Evolutionary conservation across 768 basidiomycete genomes (phyloP), one percentile per base, ranked within the genome.

Genomic region (Pleurotus cornucopiae): DNA sequence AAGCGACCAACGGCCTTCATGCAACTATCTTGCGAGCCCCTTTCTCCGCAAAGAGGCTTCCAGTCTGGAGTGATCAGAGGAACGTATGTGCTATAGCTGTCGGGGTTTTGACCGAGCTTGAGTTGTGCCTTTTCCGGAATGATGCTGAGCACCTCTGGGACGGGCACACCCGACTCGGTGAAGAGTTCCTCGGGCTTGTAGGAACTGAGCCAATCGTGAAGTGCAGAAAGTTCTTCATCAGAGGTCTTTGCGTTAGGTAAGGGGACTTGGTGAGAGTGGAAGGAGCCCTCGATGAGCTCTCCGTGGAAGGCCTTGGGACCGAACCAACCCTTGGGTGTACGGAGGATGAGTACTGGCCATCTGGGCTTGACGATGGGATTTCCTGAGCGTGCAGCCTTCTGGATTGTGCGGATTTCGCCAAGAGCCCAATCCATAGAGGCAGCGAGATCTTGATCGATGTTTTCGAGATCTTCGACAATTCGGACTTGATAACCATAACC

Each of bases 401-500:
- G 93, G 49, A 95, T 95, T 61, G 77, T 83, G 62, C 74, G 78
- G 58, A 91, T 90, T 69, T 91, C 85, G 6, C 63, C 70, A 9
- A 88, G 66, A 1, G 89, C 89, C 89, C 92, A 95, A 55, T 89
- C 84, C 74, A 96, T 79, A 16, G 88, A 84, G 1, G 82, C 86
- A 3, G 91, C 91, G 57, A 95, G 78, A 63, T 93, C 85, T 60
- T 81, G 79, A 69, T 95, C 88, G 57, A 94, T 81, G 64, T 81
- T 77, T 14, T 69, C 68, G 46, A 83, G 67, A 60, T 86, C 80
- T 44, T 88, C 84, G 58, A 97, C 85, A 59, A 96, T 85, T 48
- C 89, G 83, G 49, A 85, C 85, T 73, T 94, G 88, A 67, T 94
- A 96, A n/a, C 93, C 91, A 65, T 92, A 91, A 3, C 88, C 88